A percentile compares a stretch with the other conserved stretches of the same genome.
Conservation (phyloP, 257 asterid species). For the Scutellaria galericulata region DNA sequence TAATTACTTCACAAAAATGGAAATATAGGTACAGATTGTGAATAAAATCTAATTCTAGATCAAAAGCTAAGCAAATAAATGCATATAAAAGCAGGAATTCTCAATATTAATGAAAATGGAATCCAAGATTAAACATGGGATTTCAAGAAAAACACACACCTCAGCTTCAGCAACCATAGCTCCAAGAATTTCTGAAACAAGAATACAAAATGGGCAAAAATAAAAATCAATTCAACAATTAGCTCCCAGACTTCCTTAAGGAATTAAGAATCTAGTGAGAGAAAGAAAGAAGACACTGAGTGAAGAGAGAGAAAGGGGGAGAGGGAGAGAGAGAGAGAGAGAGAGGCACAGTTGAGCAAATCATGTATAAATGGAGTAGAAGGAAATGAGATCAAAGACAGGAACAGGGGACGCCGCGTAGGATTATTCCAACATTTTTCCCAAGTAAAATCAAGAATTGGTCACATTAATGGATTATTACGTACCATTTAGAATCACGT, state of each 20-base stretch:
- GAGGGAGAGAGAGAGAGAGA: conserved; percentile 31
- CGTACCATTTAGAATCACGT: too few species aligned
- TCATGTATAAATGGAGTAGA: conserved; percentile 37
- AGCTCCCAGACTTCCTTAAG: conserved; percentile 23
- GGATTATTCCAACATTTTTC: conserved; percentile 38
- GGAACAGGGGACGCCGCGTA: conserved; percentile 45
- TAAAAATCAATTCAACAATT: conserved; percentile 27
- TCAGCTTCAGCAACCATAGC: conserved; percentile 65
- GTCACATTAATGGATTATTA: too few species aligned
- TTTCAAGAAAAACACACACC: conserved; percentile 47
- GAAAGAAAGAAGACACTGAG: neutral
- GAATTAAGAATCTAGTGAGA: conserved; percentile 19
- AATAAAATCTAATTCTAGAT: conserved; percentile 28
- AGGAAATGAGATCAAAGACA: conserved; percentile 21
- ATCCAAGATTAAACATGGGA: neutral
- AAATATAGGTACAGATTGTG: neutral
- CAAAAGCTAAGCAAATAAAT: conserved; percentile 22
- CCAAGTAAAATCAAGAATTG: neutral
- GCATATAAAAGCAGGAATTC: conserved; percentile 16
- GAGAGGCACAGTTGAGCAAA: conserved; percentile 25
- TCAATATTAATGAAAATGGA: neutral
- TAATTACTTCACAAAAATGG: neutral
- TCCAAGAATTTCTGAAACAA: conserved; percentile 31
- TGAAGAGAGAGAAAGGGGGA: neutral
- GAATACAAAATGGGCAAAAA: conserved; percentile 16